Percentiles rank a stretch among this genome's conserved stretches.
Conservation (phyloP, 805 yeast species). For the Ogataea methanolica region DNA sequence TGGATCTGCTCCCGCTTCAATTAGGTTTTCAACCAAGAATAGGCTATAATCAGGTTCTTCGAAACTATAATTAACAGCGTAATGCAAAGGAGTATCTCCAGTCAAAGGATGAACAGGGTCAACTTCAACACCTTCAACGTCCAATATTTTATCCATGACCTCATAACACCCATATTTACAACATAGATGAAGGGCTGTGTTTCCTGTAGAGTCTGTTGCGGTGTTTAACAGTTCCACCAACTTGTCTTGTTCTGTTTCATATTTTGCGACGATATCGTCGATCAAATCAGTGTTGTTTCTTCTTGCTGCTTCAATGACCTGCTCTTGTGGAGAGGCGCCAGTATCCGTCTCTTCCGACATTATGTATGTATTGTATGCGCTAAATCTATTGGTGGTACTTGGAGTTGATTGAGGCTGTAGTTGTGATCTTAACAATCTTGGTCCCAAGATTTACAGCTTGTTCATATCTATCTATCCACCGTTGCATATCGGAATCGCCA, state of each 20-base stretch:
- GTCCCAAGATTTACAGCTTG: neutral
- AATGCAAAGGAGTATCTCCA: conserved; percentile 87
- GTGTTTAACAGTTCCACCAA: conserved; percentile 55
- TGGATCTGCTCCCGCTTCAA: conserved; percentile 92
- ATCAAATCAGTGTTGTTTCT: conserved; percentile 81
- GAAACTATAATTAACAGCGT: conserved; percentile 70
- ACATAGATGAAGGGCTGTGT: conserved; percentile 77
- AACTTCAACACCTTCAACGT: conserved; percentile 85
- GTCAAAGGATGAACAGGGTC: conserved; percentile 70
- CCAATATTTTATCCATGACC: conserved; percentile 74
- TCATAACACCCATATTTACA: conserved; percentile 82
- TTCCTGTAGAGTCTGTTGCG: conserved; percentile 72
- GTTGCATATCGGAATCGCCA: neutral
- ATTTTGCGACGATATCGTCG: conserved; percentile 41
- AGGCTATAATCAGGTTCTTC: conserved; percentile 84
- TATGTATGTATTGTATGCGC: neutral
- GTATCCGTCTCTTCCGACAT: conserved; percentile 23
- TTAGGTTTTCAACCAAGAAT: conserved; percentile 69
- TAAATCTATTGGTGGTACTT: too few species aligned
- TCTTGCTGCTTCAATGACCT: conserved; percentile 80
- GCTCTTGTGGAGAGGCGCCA: conserved; percentile 79
- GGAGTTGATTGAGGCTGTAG: too few species aligned
- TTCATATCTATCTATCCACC: neutral
- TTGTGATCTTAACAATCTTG: neutral
- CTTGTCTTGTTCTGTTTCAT: conserved; percentile 30